A percentile compares a stretch with the other conserved stretches of the same genome.
These are phyloP conservation scores for Blastomyces silverae DNA, from an alignment of 2,329 filamentous ascomycete genomes.

Conservation along the genomic window DNA sequence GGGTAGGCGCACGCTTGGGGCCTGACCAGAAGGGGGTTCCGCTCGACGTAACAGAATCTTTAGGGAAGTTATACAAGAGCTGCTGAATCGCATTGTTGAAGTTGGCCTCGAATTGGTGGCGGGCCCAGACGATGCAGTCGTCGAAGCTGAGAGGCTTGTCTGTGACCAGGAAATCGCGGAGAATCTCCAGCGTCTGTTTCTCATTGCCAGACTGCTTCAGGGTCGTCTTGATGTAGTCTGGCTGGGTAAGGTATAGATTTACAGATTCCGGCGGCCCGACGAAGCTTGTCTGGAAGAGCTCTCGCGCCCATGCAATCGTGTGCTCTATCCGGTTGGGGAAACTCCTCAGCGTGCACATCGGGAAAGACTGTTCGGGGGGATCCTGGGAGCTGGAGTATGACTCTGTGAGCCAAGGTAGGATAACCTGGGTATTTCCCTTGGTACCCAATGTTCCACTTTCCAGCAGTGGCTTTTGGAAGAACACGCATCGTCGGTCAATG, in stretches of 20 bases:
- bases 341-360: slow-evolving; percentile 94
- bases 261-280: slow-evolving; percentile 89
- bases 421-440: slow-evolving; percentile 96
- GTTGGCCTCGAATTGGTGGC: slow-evolving; percentile 88
- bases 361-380: slow-evolving; percentile 96
- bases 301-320: slow-evolving; percentile 95
- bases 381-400: slow-evolving; percentile 97
- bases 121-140: slow-evolving; percentile 94
- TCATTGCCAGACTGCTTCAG: slow-evolving; percentile 92
- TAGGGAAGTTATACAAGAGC: slow-evolving; percentile 93
- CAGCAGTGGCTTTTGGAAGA: slow-evolving; percentile 93
- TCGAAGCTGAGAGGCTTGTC: slow-evolving; percentile 90
- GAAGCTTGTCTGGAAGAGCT: slow-evolving; percentile 90
- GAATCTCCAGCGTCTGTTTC: slow-evolving; percentile 83
- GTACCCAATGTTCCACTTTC: slow-evolving; percentile 95
- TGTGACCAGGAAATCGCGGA: slow-evolving; percentile 82
- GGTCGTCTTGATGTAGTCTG: slow-evolving; percentile 79
- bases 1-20: slow-evolving; percentile 89
- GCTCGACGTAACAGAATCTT: slow-evolving; percentile 79
- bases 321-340: slow-evolving; percentile 99
- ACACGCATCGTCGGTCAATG: slow-evolving; percentile 90
- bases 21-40: slow-evolving; percentile 97
- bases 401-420: slow-evolving; percentile 84
- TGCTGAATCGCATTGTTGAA: slow-evolving; percentile 97
- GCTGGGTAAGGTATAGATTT: slow-evolving; percentile 86